A percentile compares a stretch with the other conserved stretches of the same genome.
phyloP scores from a whole-genome alignment of 2,329 filamentous ascomycete species.

The Trichoderma koningii region DNA sequence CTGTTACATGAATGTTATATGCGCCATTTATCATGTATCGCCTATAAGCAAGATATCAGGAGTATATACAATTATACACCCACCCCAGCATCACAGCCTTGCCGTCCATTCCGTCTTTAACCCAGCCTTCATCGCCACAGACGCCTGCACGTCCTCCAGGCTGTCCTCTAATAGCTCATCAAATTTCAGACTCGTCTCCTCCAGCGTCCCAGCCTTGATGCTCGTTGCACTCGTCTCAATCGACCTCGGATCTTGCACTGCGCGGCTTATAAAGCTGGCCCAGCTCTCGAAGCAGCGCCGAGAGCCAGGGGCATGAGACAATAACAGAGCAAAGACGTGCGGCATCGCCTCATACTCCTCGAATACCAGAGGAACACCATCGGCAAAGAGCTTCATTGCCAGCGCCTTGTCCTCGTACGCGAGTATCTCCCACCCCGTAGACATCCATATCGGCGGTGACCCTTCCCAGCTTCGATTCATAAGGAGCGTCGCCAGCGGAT shows the following conservation, averaged over 20 bases:
- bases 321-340: slow-evolving; percentile 67
- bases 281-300: slow-evolving; percentile 57
- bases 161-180: slow-evolving; percentile 46
- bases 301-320: slow-evolving; percentile 50
- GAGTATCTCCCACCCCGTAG: slow-evolving; percentile 70
- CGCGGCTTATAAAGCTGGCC: slow-evolving; percentile 56
- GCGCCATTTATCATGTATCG: not conserved
- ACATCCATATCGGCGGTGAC: slow-evolving; percentile 67
- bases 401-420: slow-evolving; percentile 66
- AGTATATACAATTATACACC: not conserved
- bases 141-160: slow-evolving; percentile 47
- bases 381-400: slow-evolving; percentile 55
- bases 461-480: slow-evolving; percentile 61
- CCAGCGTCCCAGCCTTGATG: slow-evolving; percentile 54
- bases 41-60: not conserved
- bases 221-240: slow-evolving; percentile 47
- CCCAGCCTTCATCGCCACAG: slow-evolving; percentile 39
- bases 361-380: slow-evolving; percentile 64
- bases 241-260: slow-evolving; percentile 40
- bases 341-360: slow-evolving; percentile 82
- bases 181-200: slow-evolving; percentile 51
- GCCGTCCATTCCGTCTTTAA: not conserved
- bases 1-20: not conserved
- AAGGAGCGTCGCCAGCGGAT: slow-evolving; percentile 70
- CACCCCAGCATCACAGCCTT: not conserved